Percentiles rank a stretch among this genome's conserved stretches.
Conservation (phyloP, 768 basidiomycete genomes). For the Austroboletus eburneus region DNA sequence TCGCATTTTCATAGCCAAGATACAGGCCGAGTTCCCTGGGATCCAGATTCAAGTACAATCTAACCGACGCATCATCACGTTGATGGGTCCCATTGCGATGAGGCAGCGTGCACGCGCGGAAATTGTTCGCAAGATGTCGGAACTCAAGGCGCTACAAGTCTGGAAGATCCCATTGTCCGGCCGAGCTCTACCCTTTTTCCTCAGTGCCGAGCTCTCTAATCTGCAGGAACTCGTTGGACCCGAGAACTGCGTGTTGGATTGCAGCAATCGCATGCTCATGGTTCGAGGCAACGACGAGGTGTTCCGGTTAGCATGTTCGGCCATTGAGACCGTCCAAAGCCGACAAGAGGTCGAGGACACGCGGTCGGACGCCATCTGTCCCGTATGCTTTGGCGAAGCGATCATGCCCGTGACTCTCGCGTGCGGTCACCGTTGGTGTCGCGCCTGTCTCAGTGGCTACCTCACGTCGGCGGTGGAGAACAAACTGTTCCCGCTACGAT, state of each 20-base stretch:
- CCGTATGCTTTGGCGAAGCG: constrained; percentile 64
- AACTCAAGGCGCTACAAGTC: constrained; percentile 40
- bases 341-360: constrained; percentile 27
- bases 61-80: constrained; percentile 41
- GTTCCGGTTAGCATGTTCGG: constrained; percentile 34
- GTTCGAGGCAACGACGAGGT: constrained; percentile 52
- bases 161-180: constrained; percentile 46
- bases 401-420: constrained; percentile 47
- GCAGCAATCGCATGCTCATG: constrained; percentile 37
- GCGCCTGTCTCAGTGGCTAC: constrained; percentile 55
- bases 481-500: constrained; percentile 65
- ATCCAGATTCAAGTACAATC: constrained; percentile 43
- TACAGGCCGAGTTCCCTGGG: constrained; percentile 37
- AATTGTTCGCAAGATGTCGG: constrained; percentile 45
- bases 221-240: constrained; percentile 49
- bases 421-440: constrained; percentile 72
- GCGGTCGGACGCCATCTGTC: constrained; percentile 41
- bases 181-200: constrained; percentile 42
- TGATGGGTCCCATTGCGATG: constrained; percentile 47
- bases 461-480: constrained; percentile 53
- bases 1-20: constrained; percentile 37
- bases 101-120: constrained; percentile 40
- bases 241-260: constrained; percentile 54
- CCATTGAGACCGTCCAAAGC: constrained; percentile 37
- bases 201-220: constrained; percentile 40